phyloP scores from a whole-genome alignment of 2,329 filamentous ascomycete species.

The Penicillium janthinellum region DNA sequence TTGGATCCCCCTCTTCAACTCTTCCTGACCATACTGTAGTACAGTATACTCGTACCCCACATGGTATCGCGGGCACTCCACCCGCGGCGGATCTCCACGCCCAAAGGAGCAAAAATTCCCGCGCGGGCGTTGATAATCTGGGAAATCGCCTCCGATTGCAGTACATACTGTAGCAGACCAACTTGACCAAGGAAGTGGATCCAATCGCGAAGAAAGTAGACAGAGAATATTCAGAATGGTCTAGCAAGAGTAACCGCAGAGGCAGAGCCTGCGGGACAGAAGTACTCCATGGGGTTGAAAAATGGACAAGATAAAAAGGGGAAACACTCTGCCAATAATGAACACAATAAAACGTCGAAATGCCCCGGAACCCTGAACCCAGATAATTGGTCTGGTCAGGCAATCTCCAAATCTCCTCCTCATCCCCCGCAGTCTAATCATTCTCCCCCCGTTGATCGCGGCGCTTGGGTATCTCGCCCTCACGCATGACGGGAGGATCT shows the following conservation, averaged over 20 bases:
- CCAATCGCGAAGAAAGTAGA: too few species aligned
- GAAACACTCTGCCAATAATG: conserved; percentile 6
- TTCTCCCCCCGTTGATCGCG: background rate
- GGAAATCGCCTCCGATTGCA: too few species aligned
- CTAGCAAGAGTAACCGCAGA: background rate
- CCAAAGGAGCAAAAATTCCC: conserved; percentile 12
- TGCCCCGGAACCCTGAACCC: background rate
- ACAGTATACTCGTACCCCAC: background rate
- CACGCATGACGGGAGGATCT: background rate
- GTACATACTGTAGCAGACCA: too few species aligned
- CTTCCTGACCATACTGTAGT: background rate
- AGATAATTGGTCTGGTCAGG: background rate
- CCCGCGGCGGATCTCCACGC: background rate
- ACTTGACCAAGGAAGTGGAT: too few species aligned
- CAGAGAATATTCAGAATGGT: background rate
- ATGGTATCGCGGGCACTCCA: background rate
- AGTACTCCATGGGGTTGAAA: background rate
- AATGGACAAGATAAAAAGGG: background rate
- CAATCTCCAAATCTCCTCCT: background rate
- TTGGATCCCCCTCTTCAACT: background rate
- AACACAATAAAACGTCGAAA: background rate
- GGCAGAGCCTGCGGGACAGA: background rate
- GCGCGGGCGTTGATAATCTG: background rate
- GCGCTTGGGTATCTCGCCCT: background rate
- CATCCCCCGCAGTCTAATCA: conserved; percentile 3